Conservation (phyloP, 2,329 filamentous ascomycete species). For the Bretziella fagacearum region DNA sequence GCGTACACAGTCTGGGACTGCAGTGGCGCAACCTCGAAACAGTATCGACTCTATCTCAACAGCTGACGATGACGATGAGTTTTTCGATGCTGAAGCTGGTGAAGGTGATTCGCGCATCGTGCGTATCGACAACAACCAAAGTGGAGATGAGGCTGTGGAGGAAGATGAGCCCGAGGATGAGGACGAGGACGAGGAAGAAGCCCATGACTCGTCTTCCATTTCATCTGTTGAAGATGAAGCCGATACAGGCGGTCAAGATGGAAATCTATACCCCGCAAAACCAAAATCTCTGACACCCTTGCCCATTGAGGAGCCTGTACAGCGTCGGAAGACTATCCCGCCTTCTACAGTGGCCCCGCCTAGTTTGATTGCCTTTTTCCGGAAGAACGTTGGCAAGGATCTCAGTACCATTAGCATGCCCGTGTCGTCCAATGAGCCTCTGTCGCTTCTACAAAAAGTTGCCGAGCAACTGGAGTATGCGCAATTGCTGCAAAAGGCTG, state of each 20-base stretch:
- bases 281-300: conserved; percentile 64
- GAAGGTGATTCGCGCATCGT: conserved; percentile 48
- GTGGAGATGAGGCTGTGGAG: conserved; percentile 45
- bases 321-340: conserved; percentile 53
- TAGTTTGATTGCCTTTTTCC: conserved; percentile 80
- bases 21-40: conserved; percentile 29
- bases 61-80: conserved; percentile 43
- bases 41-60: conserved; percentile 69
- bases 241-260: conserved; percentile 41
- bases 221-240: conserved; percentile 45
- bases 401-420: conserved; percentile 95
- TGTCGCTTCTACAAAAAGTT: conserved; percentile 70
- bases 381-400: conserved; percentile 97
- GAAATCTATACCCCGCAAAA: conserved; percentile 53
- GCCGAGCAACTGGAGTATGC: conserved; percentile 89
- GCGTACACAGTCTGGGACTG: conserved; percentile 38
- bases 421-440: conserved; percentile 86
- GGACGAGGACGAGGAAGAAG: conserved; percentile 32
- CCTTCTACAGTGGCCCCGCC: conserved; percentile 65
- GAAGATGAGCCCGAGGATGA: conserved; percentile 25
- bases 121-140: conserved; percentile 45
- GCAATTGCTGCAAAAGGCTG: conserved; percentile 61
- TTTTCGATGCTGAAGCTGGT: conserved; percentile 76
- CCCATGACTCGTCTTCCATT: conserved; percentile 39
- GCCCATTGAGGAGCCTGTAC: conserved; percentile 47